Evolutionary conservation across 129 eudicot genomes (phyloP), one percentile per base, ranked within the genome.

Genomic region (Centrapalus pauciflorus): DNA sequence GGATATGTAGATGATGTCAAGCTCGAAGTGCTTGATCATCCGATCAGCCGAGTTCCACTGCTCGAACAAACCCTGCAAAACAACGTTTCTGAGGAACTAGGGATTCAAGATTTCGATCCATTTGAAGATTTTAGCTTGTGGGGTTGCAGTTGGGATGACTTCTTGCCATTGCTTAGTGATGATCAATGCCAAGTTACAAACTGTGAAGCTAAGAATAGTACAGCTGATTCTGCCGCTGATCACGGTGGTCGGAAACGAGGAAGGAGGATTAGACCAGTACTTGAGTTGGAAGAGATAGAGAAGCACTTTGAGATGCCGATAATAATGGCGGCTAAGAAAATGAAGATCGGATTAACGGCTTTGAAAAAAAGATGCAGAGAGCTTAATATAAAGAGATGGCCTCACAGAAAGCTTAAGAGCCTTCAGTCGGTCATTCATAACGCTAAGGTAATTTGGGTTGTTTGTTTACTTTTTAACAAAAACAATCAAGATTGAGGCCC

Each of bases 331-430:
- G 98, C 95, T 0, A 78, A 72, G 68, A 84, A 85, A 34, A 45
- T 91, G 11, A 69, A 64, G 0, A 88, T 88, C 3, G 94, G 98
- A 0, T 55, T 85, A 7, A 91, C 98, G 0, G 80, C 81, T 14
- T 32, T 88, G 67, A 91, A 91, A 77, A 87, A 83, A 64, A 76
- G 95, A 57, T 91, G 98, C 23, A 75, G 98, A 27, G 95, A 91
- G 65, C 78, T 87, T 7, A 73, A 85, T 11, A 83, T 87, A 16
- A 81, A 54, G 70, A 64, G 97, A 23, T 90, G 97, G 96, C 97
- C 97, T 54, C 94, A 90, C 35, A 30, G 97, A 6, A 90, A 91
- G 64, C 73, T 88, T 55, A 88, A 88, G 84, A 91, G 96, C 72
- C 67, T 91, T 57, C 66, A 85, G 35, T 43, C 80, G 5, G 94